A percentile compares a stretch with the other conserved stretches of the same genome.
phyloP scores from a whole-genome alignment of 768 basidiomycete species.

The Russula emetica region DNA sequence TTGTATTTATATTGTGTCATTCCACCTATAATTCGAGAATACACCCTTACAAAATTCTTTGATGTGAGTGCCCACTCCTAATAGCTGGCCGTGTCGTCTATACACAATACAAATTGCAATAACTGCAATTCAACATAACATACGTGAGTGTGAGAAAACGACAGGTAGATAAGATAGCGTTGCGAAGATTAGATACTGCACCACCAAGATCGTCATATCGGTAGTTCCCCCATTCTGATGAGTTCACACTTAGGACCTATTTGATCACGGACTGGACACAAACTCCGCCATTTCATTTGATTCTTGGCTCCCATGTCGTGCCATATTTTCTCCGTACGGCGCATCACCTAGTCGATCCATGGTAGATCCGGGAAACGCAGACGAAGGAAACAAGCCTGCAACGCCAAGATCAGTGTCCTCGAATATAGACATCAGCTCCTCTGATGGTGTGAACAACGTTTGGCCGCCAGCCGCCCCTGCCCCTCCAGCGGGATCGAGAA shows the following conservation, averaged over 20 bases:
- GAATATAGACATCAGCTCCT: slow-evolving; percentile 22
- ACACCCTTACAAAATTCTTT: background rate
- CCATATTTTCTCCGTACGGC: background rate
- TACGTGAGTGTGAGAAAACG: background rate
- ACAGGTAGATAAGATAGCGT: background rate
- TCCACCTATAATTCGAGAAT: background rate
- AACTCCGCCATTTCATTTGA: slow-evolving; percentile 4
- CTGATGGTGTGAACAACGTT: slow-evolving; percentile 10
- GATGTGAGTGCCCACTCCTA: background rate
- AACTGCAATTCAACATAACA: background rate
- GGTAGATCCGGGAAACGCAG: background rate
- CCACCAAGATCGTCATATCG: background rate
- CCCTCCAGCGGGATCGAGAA: slow-evolving; percentile 3
- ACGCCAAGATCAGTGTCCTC: slow-evolving; percentile 16
- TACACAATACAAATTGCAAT: background rate
- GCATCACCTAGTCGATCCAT: background rate
- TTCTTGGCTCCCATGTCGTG: background rate
- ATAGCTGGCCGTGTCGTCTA: too few relatives aligned
- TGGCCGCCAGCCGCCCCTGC: background rate
- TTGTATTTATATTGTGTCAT: background rate
- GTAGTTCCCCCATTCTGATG: background rate
- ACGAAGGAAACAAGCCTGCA: slow-evolving; percentile 1
- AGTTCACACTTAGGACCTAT: too few relatives aligned
- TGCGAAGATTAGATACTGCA: background rate
- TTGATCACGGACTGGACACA: background rate